Conservation (phyloP, 2,329 filamentous ascomycete species). For the Pseudophaeomoniella oleicola region DNA sequence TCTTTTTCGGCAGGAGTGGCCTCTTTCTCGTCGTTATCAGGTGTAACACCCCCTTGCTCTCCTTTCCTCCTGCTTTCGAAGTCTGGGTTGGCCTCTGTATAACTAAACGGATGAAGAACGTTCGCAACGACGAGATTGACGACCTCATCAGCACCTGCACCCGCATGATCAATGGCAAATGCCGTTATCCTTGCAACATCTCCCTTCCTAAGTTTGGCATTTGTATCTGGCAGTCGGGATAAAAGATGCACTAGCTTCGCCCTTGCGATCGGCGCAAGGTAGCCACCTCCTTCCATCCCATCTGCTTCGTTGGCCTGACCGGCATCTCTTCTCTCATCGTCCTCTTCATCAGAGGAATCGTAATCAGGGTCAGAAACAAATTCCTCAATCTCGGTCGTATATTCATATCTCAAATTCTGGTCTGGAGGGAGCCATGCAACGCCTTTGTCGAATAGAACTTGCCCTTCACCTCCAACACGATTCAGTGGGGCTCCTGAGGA, state of each 20-base stretch:
- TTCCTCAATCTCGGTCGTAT: conserved; percentile 59
- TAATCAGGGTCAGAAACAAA: conserved; percentile 76
- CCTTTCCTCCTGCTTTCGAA: conserved; percentile 16
- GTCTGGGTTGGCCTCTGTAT: conserved; percentile 54
- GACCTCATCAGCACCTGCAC: conserved; percentile 73
- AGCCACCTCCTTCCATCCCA: conserved; percentile 38
- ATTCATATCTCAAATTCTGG: conserved; percentile 64
- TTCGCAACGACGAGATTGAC: conserved; percentile 81
- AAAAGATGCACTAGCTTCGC: conserved; percentile 73
- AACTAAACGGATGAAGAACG: conserved; percentile 59
- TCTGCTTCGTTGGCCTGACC: conserved; percentile 13
- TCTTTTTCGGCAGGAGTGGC: conserved; percentile 22
- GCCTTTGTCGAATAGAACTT: conserved; percentile 56
- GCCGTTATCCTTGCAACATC: conserved; percentile 75
- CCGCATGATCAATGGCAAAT: conserved; percentile 80
- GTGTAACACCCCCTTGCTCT: conserved; percentile 14
- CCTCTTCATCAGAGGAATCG: conserved; percentile 74
- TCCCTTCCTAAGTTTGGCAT: conserved; percentile 62
- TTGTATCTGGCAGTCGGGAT: conserved; percentile 63
- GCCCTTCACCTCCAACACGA: conserved; percentile 22
- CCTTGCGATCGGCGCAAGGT: conserved; percentile 70
- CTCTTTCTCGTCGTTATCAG: conserved; percentile 21
- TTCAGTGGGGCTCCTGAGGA: conserved; percentile 33
- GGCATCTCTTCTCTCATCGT: conserved; percentile 34
- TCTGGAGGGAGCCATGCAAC: conserved; percentile 67